These are phyloP conservation scores for Ceratocystiopsis brevicomis DNA, from an alignment of 2,329 filamentous ascomycete species.

Conservation along the genomic window DNA sequence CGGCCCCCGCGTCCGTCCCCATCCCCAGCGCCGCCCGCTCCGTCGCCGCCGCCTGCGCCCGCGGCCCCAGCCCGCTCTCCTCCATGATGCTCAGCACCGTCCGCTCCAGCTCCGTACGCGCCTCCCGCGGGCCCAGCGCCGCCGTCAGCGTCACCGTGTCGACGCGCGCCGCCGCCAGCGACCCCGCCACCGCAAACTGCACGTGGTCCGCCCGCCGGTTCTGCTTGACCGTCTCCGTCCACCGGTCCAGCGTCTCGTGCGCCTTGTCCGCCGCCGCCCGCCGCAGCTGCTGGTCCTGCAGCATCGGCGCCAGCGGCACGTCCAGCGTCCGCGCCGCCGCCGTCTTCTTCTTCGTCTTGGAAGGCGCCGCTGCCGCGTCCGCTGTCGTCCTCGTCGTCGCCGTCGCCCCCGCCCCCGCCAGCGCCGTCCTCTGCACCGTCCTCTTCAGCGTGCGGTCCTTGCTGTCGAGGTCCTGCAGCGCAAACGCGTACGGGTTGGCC, in stretches of 20 bases:
- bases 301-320: slow-evolving; percentile 64
- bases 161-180: slow-evolving; percentile 40
- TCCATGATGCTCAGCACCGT: slow-evolving; percentile 79
- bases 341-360: too few relatives aligned
- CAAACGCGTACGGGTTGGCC: slow-evolving; percentile 4
- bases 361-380: too few relatives aligned
- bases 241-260: slow-evolving; percentile 74
- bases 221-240: slow-evolving; percentile 88
- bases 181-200: slow-evolving; percentile 65
- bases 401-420: slow-evolving; percentile 39
- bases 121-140: slow-evolving; percentile 27
- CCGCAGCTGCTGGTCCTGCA: slow-evolving; percentile 72
- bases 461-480: not conserved
- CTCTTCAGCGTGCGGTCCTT: slow-evolving; percentile 35
- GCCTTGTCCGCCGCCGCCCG: slow-evolving; percentile 73
- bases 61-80: slow-evolving; percentile 56
- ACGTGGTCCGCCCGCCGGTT: slow-evolving; percentile 85
- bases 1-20: slow-evolving; percentile 40
- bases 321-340: slow-evolving; percentile 38
- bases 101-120: slow-evolving; percentile 64
- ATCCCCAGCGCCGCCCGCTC: slow-evolving; percentile 26
- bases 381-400: slow-evolving; percentile 29
- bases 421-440: slow-evolving; percentile 40
- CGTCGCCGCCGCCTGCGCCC: slow-evolving; percentile 13
- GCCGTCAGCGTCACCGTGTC: slow-evolving; percentile 35